Evolutionary conservation across 1,139 yeast species (phyloP).

Genomic region (Suzukiozyma palmioleophila): DNA sequence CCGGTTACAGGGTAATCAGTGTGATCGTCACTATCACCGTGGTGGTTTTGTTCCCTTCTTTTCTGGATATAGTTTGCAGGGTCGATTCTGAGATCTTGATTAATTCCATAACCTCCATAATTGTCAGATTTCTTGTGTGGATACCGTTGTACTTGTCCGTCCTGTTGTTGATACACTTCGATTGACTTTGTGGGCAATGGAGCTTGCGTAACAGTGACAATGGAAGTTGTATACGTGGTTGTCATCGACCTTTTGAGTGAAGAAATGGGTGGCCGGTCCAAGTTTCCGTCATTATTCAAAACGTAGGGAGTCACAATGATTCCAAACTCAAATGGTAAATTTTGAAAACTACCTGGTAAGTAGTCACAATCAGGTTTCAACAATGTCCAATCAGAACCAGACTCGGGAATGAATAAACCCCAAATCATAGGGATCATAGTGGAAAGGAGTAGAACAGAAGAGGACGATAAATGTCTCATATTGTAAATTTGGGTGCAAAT

Average conservation of each 20-base stretch:
- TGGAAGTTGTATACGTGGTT: slow-evolving; percentile 16
- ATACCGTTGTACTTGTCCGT: slow-evolving; percentile 28
- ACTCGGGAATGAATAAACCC: slow-evolving; percentile 24
- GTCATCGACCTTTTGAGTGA: slow-evolving; percentile 16
- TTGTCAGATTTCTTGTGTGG: slow-evolving; percentile 6
- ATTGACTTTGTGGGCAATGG: slow-evolving; percentile 20
- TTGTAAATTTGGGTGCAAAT: no score
- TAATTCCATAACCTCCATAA: slow-evolving; percentile 2
- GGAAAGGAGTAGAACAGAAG: not conserved
- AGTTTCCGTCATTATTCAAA: slow-evolving; percentile 16
- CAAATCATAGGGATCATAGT: not conserved
- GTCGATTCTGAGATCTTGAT: slow-evolving; percentile 2
- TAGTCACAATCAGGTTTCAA: slow-evolving; percentile 21
- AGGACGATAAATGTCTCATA: not conserved
- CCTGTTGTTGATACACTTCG: slow-evolving; percentile 22
- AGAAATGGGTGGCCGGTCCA: slow-evolving; percentile 10
- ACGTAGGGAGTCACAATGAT: slow-evolving; percentile 27
- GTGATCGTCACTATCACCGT: slow-evolving; percentile 5
- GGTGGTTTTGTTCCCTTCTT: not conserved
- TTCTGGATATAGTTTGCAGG: slow-evolving; percentile 1
- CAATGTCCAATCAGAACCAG: slow-evolving; percentile 32
- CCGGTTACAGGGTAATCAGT: slow-evolving; percentile 22
- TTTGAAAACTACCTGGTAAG: slow-evolving; percentile 17
- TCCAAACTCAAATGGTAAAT: slow-evolving; percentile 32
- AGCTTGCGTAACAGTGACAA: slow-evolving; percentile 20